Evolutionary conservation across 495 filamentous ascomycete genomes (phyloP), one percentile per base, ranked within the genome.

Genomic region (Daldinia decipiens): DNA sequence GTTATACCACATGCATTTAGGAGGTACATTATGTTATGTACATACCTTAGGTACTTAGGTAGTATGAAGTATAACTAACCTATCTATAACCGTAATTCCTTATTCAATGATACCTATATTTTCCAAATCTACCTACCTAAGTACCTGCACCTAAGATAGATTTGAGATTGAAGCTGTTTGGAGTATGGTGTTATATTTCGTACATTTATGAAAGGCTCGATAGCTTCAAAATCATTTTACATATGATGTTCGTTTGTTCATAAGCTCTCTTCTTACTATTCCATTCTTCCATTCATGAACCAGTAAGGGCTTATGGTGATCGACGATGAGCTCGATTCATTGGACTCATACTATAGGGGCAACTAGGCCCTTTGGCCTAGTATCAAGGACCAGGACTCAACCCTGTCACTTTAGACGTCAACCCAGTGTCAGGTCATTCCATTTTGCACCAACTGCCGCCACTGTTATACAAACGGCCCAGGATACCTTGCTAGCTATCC

Each of bases 401-500:
- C 39, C 21, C 2, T n/a, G 21, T 45, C 19, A 11, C 31, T 31
- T 62, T 24, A 26, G 27, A 62, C 3, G 47, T 11, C 60, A 39
- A 26, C 26, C 24, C 13, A 52, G 60, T 12, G 26, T 32, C 27
- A 67, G 71, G 19, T 63, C 67, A 5, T 74, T 74, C 52, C 67
- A 70, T 59, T 5, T 71, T 17, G 31, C 55, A 24, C 32, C 63
- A n/a, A 57, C 34, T 45, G 65, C 90, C 62, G 83, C 85, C 39
- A 74, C 84, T 21, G 77, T 81, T 34, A 57, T 90, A 50, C 76
- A 84, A 36, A 71, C 79, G 65, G 84, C 90, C 17, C 83, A 89
- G 34, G 72, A 79, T 56, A 72, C 89, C 47, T 80, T 95, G 55
- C 80, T 88, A n/a, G 71, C 78, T 47, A 72, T 94, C 2, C 93